These are phyloP conservation scores for Pseudogymnoascus sp. DNA, from an alignment of 2,329 filamentous ascomycete species.

Conservation along the genomic window DNA sequence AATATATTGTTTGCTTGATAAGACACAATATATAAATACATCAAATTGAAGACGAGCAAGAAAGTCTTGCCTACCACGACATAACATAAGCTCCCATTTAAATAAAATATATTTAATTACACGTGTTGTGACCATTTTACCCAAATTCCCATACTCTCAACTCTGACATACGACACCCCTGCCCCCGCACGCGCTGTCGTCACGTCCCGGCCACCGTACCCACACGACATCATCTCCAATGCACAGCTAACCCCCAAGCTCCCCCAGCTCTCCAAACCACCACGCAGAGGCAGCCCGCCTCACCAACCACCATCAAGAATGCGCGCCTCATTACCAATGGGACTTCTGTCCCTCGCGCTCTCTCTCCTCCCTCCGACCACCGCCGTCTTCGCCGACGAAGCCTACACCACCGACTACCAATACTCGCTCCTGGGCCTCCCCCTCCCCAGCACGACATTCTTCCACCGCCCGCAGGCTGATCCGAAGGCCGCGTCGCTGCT, in stretches of 20 bases:
- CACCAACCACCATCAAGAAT: neutral
- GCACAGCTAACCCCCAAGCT: conserved; percentile 3
- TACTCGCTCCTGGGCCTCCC: conserved; percentile 80
- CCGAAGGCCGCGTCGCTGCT: conserved; percentile 78
- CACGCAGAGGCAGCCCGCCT: conserved; percentile 1
- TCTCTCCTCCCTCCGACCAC: conserved; percentile 23
- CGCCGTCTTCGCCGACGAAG: conserved; percentile 83
- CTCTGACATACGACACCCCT: neutral
- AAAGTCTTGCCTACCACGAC: neutral
- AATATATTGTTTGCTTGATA: neutral
- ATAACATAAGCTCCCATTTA: neutral
- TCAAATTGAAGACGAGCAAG: neutral
- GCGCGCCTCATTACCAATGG: conserved; percentile 18
- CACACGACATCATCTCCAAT: conserved; percentile 6
- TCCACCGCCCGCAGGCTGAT: conserved; percentile 74
- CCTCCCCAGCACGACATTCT: conserved; percentile 79
- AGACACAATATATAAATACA: neutral
- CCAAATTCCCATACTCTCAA: neutral
- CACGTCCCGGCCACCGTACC: neutral
- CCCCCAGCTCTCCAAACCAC: neutral
- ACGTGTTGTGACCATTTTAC: neutral
- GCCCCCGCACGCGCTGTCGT: neutral
- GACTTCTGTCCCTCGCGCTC: conserved; percentile 20
- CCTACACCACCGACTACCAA: conserved; percentile 87
- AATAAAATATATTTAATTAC: neutral